A percentile compares a stretch with the other conserved stretches of the same genome.
Conservation (phyloP, 345 rosid genomes). For the Lepidium didymum region DNA sequence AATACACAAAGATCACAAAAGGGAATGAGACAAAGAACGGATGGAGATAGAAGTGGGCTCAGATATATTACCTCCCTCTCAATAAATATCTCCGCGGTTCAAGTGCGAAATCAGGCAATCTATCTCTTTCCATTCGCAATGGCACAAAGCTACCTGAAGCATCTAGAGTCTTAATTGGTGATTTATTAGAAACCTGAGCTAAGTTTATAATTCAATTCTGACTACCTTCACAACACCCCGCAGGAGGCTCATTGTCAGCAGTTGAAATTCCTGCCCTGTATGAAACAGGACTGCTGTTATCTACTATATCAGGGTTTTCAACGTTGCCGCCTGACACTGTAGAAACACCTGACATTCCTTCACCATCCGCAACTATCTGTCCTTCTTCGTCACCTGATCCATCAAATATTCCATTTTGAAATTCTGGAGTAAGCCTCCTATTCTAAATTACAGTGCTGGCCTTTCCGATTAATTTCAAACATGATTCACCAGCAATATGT, state of each 20-base stretch:
- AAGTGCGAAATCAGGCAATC: conserved; percentile 48
- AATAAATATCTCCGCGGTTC: conserved; percentile 40
- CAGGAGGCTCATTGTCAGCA: conserved; percentile 34
- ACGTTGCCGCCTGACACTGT: conserved; percentile 30
- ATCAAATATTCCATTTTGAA: conserved; percentile 22
- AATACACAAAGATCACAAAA: not conserved
- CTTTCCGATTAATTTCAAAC: conserved; percentile 29
- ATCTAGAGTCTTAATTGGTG: conserved; percentile 40
- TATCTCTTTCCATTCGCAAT: conserved; percentile 41
- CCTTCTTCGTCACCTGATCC: conserved; percentile 27
- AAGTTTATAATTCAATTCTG: conserved; percentile 57
- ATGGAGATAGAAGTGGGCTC: not conserved
- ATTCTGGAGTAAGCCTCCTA: conserved; percentile 7
- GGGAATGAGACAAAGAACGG: not conserved
- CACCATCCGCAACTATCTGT: conserved; percentile 19
- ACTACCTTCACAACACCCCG: conserved; percentile 42
- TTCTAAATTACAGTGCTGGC: conserved; percentile 21
- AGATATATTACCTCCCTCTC: conserved; percentile 74
- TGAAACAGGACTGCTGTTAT: conserved; percentile 32
- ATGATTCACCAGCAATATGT: conserved; percentile 17
- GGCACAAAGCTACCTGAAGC: conserved; percentile 41
- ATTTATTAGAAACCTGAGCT: conserved; percentile 36
- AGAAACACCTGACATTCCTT: conserved; percentile 31
- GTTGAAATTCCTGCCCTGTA: conserved; percentile 33
- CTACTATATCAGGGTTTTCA: conserved; percentile 28